Evolutionary conservation across 768 basidiomycete species (phyloP).

Genomic region (Tylopilus vinaceipallidus): DNA sequence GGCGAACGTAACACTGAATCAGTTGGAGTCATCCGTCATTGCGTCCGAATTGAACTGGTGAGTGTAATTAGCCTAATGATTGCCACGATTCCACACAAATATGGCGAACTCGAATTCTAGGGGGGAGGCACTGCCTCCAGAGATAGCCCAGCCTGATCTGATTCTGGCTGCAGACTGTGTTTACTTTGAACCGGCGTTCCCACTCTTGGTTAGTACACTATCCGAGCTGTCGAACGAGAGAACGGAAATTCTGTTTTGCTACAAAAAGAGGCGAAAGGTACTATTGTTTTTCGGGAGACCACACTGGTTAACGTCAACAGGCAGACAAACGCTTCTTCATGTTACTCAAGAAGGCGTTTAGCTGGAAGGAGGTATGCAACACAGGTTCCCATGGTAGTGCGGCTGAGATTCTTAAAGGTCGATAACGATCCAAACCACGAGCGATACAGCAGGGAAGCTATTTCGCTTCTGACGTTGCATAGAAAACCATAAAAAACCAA

Average conservation of each 20-base stretch:
- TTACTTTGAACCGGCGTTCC: constrained; percentile 92
- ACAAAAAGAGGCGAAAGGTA: constrained; percentile 91
- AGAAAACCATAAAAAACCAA: constrained; percentile 14
- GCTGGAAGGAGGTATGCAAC: constrained; percentile 59
- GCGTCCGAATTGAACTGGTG: constrained; percentile 85
- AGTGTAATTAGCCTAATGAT: constrained; percentile 26
- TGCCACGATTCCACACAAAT: background rate
- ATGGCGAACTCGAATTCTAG: constrained; percentile 36
- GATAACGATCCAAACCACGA: constrained; percentile 58
- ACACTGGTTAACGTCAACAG: constrained; percentile 36
- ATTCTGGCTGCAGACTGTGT: constrained; percentile 94
- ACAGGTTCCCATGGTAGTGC: background rate
- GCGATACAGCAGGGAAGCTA: constrained; percentile 61
- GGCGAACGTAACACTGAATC: constrained; percentile 68
- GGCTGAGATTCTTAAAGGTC: constrained; percentile 40
- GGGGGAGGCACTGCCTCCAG: constrained; percentile 58
- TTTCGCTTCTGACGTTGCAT: constrained; percentile 51
- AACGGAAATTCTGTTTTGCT: constrained; percentile 84
- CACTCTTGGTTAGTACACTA: constrained; percentile 80
- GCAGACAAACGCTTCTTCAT: constrained; percentile 87
- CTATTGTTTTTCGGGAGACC: background rate
- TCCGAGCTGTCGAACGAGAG: constrained; percentile 52
- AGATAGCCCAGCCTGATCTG: constrained; percentile 54
- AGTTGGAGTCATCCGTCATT: constrained; percentile 46
- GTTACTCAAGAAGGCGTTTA: constrained; percentile 74